These are phyloP conservation scores for Neotropicomus parvogracilis DNA, from an alignment of 1,284 basidiomycete genomes.

Conservation along the genomic window DNA sequence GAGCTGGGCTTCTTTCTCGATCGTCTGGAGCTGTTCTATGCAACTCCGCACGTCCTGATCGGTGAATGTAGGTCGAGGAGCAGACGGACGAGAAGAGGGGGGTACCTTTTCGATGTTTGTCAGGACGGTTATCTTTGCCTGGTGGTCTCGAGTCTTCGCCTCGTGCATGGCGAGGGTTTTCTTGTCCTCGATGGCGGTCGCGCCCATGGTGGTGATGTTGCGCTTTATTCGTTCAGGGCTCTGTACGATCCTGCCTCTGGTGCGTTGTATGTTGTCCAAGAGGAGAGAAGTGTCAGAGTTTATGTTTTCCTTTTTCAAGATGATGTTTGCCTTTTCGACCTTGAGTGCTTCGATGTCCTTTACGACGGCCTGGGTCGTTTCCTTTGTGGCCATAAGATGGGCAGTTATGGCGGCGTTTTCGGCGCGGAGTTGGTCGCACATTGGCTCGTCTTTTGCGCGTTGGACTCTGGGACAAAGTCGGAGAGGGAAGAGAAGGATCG, in stretches of 20 bases:
- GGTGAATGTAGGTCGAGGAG: neutral
- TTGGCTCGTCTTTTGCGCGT: constrained; percentile 68
- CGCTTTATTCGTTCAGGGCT: constrained; percentile 83
- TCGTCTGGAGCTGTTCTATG: constrained; percentile 64
- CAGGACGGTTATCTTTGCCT: constrained; percentile 67
- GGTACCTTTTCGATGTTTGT: constrained; percentile 70
- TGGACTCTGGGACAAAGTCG: constrained; percentile 46
- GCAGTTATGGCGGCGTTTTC: constrained; percentile 62
- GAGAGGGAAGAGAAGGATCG: neutral
- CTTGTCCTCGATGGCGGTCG: constrained; percentile 58
- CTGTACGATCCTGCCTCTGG: constrained; percentile 74
- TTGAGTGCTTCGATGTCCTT: constrained; percentile 66
- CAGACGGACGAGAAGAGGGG: neutral
- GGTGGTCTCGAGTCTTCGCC: constrained; percentile 70
- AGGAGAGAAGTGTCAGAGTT: constrained; percentile 54
- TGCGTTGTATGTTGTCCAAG: constrained; percentile 56
- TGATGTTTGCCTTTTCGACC: constrained; percentile 55
- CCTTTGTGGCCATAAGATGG: constrained; percentile 64
- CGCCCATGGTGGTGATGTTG: constrained; percentile 70
- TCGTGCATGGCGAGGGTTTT: constrained; percentile 59
- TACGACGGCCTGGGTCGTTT: constrained; percentile 55
- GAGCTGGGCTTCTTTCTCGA: constrained; percentile 64
- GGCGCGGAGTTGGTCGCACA: constrained; percentile 54
- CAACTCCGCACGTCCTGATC: constrained; percentile 63
- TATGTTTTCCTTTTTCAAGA: constrained; percentile 62